These are phyloP conservation scores for Lotmaria passim DNA, from an alignment of 208 protist genomes.

Conservation along the genomic window DNA sequence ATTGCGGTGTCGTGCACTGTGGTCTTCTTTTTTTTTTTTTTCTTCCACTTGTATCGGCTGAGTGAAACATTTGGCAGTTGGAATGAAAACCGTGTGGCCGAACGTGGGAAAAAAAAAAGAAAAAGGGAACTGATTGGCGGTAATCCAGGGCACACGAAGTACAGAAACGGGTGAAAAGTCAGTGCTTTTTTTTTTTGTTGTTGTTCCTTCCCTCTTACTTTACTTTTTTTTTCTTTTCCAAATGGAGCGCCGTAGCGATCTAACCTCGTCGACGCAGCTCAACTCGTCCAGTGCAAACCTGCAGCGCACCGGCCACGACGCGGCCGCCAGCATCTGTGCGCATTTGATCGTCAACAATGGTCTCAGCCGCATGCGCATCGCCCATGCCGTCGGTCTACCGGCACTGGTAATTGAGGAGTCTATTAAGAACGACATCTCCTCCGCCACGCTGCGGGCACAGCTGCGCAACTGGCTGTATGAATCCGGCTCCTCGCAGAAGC, in stretches of 20 bases:
- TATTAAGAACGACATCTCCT: slow-evolving; percentile 73
- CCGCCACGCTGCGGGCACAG: slow-evolving; percentile 58
- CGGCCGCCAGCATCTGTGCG: slow-evolving; percentile 66
- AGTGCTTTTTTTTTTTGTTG: background rate
- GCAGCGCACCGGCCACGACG: slow-evolving; percentile 29
- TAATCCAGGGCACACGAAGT: no score
- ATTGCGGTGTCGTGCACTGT: background rate
- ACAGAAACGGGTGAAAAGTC: no score
- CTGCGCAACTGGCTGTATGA: slow-evolving; percentile 73
- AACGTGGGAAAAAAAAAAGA: background rate
- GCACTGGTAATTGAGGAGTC: slow-evolving; percentile 78
- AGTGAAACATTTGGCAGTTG: no score
- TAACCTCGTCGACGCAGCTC: slow-evolving; percentile 29
- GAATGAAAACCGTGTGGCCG: no score
- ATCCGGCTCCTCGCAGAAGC: slow-evolving; percentile 6
- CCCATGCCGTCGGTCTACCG: slow-evolving; percentile 61
- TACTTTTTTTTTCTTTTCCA: background rate
- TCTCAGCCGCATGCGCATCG: slow-evolving; percentile 45
- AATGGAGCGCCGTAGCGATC: slow-evolving; percentile 1
- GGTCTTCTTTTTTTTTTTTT: background rate
- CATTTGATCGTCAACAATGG: slow-evolving; percentile 62
- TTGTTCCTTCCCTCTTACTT: slow-evolving; percentile 7
- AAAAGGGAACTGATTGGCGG: no score
- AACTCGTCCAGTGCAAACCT: background rate
- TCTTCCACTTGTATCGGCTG: no score